Base-by-base conservation (phyloP, 768 basidiomycete species). In the Hericium rajendrae region DNA sequence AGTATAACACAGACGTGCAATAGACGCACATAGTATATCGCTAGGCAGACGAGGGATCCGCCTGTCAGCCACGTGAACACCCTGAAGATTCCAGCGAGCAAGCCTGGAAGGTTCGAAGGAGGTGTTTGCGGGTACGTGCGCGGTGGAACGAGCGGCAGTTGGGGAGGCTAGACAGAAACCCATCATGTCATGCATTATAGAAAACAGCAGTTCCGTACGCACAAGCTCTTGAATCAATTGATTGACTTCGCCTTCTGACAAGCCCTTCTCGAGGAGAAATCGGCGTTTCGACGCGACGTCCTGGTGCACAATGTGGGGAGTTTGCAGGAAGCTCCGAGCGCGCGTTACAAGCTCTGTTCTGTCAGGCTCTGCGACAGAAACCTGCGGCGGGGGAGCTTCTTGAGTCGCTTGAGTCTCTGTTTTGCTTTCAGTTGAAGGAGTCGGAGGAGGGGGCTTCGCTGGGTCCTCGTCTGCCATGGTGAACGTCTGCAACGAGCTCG, bases 231-330 rank as follows among this genome's bases (percentile, higher is more conserved):
- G 76, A 48, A 90, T 66, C 18, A 91, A 71, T 0, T 66, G 68
- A 49, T 83, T 77, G 43, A 89, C 78, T 65, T 91, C 89, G 10
- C 49, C 53, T 4, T 77, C 75, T n/a, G 72, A 73, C 26, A 91
- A 71, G 1, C 88, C 89, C 64, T 90, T 91, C 62, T 88, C 86
- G 0, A 65, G 65, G 12, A 91, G 77, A 60, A 91, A 91, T 53
- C 71, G 70, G 8, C 81, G 79, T 65, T 88, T 88, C 2, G 79
- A 76, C 1, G 67, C 56, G 0, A 68, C 40, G 62, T 86, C 82
- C 60, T 88, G 83, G 49, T 78, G 69, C 12, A 75, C 73, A 20
- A 87, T 76, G 64, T 86, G 83, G 3, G 85, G 82, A 2, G 88
- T 87, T 11, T 69, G 68, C 15, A 91, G 72, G 66, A 91, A 91